Conservation (phyloP, 331 rosid species). For the Arachis monticola region DNA sequence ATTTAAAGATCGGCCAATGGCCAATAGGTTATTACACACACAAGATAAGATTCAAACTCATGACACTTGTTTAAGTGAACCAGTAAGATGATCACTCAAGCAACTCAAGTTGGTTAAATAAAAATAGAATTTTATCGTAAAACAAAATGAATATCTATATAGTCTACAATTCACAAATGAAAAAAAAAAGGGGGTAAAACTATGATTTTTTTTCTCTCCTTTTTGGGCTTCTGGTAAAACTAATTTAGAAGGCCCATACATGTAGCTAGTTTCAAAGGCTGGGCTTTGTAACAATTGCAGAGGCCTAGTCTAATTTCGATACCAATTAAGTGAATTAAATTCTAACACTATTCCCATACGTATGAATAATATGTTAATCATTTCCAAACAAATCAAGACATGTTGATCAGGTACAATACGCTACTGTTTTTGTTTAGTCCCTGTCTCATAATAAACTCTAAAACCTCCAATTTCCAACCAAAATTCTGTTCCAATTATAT, state of each 20-base stretch:
- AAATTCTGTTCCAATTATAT: background rate
- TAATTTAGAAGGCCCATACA: background rate
- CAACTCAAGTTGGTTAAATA: no score
- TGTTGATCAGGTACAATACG: background rate
- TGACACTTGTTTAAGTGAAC: no score
- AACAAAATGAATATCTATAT: no score
- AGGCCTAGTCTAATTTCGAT: background rate
- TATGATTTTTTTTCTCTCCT: no score
- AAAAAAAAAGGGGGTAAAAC: no score
- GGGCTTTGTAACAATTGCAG: background rate
- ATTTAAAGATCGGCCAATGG: no score
- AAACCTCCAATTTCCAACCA: background rate
- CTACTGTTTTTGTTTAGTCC: background rate
- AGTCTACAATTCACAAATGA: no score
- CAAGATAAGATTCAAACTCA: no score
- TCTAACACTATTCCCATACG: background rate
- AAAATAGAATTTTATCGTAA: no score
- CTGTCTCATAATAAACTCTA: background rate
- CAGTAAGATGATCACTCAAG: no score
- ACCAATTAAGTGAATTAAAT: background rate
- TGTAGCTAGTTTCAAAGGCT: background rate
- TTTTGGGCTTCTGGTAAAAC: background rate
- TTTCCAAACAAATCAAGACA: background rate
- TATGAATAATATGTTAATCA: background rate
- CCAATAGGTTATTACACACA: no score